Base-by-base conservation (phyloP, 345 rosid genomes). In the Euphorbia tirucalli region DNA sequence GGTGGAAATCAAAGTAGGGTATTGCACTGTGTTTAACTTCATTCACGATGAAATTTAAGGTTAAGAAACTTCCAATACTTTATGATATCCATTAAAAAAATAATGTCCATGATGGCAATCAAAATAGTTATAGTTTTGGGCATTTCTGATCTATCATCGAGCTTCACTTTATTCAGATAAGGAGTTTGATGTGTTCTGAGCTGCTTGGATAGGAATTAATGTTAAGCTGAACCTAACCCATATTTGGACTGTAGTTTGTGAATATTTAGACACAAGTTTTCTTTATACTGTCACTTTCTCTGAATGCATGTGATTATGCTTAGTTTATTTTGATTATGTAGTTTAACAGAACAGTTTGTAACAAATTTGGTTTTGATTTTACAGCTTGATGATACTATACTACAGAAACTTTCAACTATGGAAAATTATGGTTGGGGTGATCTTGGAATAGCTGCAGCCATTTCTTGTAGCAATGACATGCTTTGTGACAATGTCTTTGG, bases 371-470 rank as follows among this genome's bases (percentile, higher is more conserved):
- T 68, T 71, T 75, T 77, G 41, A 55, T 75, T 66, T 66, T 77
- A 67, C 77, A 90, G 98, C 84, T 83, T 68, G 82, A 78, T 50
- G 64, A 44, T 63, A 56, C 54, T 11, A 57, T 61, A 61, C 58
- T 68, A 11, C 80, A 64, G 64, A 70, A 79, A 15, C 76, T 89
- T 80, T 84, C 89, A 61, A 78, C 60, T 49, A 77, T 94, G 82
- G 93, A 85, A 80, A 87, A 81, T 66, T 94, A 90, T 84, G 93
- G 97, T 60, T 94, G 97, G 96, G 92, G 89, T 71, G 85, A 85
- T 85, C 57, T 72, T 76, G 77, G 74, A 78, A 62, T 75, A 71
- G 61, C 65, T 76, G 73, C 58, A 65, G 80, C 75, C 55, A 61
- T 64, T 59, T 77, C 81, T 37, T 63, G 76, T 73, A 72, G 73